A percentile compares a stretch with the other conserved stretches of the same genome.
Conservation (phyloP, 75 land plant species). For the Cunninghamia lanceolata region DNA sequence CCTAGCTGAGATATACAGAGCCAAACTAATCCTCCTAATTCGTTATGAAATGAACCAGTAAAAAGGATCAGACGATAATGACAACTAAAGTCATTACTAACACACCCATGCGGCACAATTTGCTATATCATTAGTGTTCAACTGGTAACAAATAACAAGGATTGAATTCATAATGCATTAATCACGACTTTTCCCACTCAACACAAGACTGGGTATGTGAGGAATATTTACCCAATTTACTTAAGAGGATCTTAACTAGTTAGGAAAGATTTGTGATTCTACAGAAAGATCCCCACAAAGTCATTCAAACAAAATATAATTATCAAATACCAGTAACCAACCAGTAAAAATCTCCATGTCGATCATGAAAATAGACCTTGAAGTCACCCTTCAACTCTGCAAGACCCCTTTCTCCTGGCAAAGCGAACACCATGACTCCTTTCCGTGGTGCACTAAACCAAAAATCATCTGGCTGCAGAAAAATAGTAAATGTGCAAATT, state of each 20-base stretch:
- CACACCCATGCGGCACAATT: not conserved
- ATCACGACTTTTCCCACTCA: not conserved
- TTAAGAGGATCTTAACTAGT: not conserved
- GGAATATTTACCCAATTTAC: not conserved
- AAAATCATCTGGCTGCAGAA: conserved; percentile 84
- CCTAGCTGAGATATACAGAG: not conserved
- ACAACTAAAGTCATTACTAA: not conserved
- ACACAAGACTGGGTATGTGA: not conserved
- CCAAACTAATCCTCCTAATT: not conserved
- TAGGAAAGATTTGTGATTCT: not conserved
- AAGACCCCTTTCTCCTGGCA: conserved; percentile 96
- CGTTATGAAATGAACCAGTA: not conserved
- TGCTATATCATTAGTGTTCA: not conserved
- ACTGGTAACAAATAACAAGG: not conserved
- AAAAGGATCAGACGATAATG: conserved; percentile 2
- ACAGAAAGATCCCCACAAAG: not conserved
- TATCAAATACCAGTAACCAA: conserved; percentile 13
- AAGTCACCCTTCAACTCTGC: conserved; percentile 91
- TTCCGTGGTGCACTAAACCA: conserved; percentile 97
- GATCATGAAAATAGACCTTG: conserved; percentile 90
- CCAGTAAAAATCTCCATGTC: conserved; percentile 99
- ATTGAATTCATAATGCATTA: not conserved
- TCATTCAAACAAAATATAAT: not conserved
- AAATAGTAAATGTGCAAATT: conserved; percentile 6
- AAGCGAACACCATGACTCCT: conserved; percentile 95